A percentile compares a stretch with the other conserved stretches of the same genome.
phyloP scores from a whole-genome alignment of 441 rosid species.

The Populus tomentosa region DNA sequence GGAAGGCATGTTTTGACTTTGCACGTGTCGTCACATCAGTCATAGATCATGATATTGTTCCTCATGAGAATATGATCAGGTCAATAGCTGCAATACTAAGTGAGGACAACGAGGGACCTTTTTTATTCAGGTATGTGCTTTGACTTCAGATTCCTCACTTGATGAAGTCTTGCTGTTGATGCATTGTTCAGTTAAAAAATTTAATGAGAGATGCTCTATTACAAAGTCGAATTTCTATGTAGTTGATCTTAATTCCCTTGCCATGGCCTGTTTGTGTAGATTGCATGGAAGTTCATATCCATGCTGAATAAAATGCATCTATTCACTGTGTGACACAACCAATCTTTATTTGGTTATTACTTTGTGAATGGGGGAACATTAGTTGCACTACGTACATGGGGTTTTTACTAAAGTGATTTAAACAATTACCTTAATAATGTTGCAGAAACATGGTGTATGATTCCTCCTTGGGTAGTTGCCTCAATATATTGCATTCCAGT shows the following conservation, averaged over 20 bases:
- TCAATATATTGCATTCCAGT: conserved; percentile 48
- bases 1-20: conserved; percentile 96
- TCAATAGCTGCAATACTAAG: conserved; percentile 72
- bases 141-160: not conserved
- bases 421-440: conserved; percentile 12
- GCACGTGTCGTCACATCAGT: conserved; percentile 70
- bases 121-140: conserved; percentile 66
- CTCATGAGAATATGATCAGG: conserved; percentile 65
- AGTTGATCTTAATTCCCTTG: not conserved
- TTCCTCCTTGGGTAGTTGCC: conserved; percentile 85
- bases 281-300: not conserved
- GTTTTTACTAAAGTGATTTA: not conserved
- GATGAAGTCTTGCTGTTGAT: not conserved
- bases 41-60: conserved; percentile 60
- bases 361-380: not conserved
- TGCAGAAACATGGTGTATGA: conserved; percentile 75
- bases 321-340: not conserved
- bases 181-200: not conserved
- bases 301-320: not conserved
- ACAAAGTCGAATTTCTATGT: not conserved
- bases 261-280: not conserved
- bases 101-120: conserved; percentile 65
- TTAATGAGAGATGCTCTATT: not conserved
- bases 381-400: not conserved
- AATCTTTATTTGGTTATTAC: not conserved